A percentile compares a stretch with the other conserved stretches of the same genome.
phyloP scores from a whole-genome alignment of 106 monocot genomes.

The Hemerocallis citrina region DNA sequence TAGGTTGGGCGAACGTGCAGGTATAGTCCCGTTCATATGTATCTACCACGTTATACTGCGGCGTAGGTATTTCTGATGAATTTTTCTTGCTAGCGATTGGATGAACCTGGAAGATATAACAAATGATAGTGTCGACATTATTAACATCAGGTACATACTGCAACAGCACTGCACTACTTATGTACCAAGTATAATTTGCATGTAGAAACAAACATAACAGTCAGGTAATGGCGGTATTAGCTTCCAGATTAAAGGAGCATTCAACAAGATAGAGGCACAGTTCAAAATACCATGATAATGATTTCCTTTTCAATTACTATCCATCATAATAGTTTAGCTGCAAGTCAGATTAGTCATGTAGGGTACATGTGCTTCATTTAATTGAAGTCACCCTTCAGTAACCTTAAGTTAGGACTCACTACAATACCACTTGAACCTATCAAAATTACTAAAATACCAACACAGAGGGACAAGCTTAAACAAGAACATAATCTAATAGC shows the following conservation, averaged over 20 bases:
- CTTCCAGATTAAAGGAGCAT: background rate
- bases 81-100: conserved; percentile 38
- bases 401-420: too few species aligned
- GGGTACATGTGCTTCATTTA: too few species aligned
- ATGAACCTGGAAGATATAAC: conserved; percentile 31
- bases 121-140: background rate
- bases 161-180: background rate
- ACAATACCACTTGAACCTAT: too few species aligned
- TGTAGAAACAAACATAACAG: background rate
- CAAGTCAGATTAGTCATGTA: too few species aligned
- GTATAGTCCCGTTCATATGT: conserved; percentile 97
- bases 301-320: too few species aligned
- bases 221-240: background rate
- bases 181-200: background rate
- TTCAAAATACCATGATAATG: too few species aligned
- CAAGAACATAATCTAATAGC: too few species aligned
- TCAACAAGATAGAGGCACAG: too few species aligned
- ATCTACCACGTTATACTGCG: conserved; percentile 68
- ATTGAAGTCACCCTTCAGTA: too few species aligned
- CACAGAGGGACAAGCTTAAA: too few species aligned
- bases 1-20: conserved; percentile 65
- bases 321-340: too few species aligned
- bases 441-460: too few species aligned
- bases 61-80: conserved; percentile 86
- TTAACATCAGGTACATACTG: background rate